A percentile compares a stretch with the other conserved stretches of the same genome.
phyloP scores from a whole-genome alignment of 768 basidiomycete genomes.

The Tricholoma saponaceum region DNA sequence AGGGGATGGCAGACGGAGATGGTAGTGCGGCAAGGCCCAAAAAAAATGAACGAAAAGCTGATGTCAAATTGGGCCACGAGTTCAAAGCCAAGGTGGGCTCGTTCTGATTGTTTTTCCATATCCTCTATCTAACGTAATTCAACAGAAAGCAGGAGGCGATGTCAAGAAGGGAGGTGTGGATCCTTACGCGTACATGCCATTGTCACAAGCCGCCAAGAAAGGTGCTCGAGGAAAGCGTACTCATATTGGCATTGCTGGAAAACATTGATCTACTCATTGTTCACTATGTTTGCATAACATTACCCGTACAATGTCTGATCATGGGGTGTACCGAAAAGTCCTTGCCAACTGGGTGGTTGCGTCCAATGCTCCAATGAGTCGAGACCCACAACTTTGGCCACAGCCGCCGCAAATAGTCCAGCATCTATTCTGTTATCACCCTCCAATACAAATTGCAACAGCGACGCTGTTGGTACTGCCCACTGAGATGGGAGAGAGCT shows the following conservation, averaged over 20 bases:
- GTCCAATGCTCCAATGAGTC: conserved; percentile 43
- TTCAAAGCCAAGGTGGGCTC: conserved; percentile 89
- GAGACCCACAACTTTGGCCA: conserved; percentile 42
- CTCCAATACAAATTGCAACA: conserved; percentile 77
- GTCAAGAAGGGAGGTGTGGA: conserved; percentile 83
- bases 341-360: conserved; percentile 62
- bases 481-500: conserved; percentile 48
- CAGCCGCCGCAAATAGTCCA: conserved; percentile 50
- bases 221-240: conserved; percentile 33
- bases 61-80: conserved; percentile 66
- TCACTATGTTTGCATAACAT: conserved; percentile 11
- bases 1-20: conserved; percentile 76
- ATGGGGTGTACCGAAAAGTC: conserved; percentile 69
- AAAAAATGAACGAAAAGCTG: conserved; percentile 52
- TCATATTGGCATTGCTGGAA: conserved; percentile 59
- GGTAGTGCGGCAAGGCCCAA: conserved; percentile 37
- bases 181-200: conserved; percentile 88
- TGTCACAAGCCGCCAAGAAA: conserved; percentile 79
- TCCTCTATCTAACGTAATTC: conserved; percentile 10
- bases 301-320: conserved; percentile 72
- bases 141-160: conserved; percentile 91
- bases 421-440: conserved; percentile 82
- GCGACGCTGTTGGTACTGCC: conserved; percentile 49
- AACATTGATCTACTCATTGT: conserved; percentile 32
- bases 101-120: background rate